Conservation (phyloP, 2,329 filamentous ascomycete species). For the Escovopsis sp. region DNA sequence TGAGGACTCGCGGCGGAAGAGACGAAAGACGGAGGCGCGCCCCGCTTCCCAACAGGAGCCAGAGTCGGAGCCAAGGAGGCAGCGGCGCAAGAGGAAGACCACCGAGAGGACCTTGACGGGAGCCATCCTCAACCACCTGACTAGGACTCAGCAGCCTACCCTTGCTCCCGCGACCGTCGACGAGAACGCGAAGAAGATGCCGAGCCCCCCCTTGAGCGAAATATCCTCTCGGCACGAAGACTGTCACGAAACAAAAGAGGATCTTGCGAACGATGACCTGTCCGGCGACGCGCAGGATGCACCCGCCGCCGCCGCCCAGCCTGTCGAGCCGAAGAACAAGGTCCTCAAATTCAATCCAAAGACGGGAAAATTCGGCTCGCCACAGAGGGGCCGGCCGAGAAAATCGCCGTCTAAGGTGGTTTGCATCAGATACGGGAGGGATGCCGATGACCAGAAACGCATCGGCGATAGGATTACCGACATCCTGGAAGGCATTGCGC, state of each 20-base stretch:
- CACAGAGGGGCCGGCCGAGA: conserved; percentile 36
- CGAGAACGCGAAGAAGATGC: conserved; percentile 3
- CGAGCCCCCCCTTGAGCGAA: conserved; percentile 8
- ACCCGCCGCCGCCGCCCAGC: conserved; percentile 4
- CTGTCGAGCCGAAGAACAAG: conserved; percentile 27
- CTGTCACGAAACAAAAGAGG: conserved; percentile 1
- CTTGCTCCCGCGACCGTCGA: neutral
- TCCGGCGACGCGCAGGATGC: neutral
- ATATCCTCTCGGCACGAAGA: conserved; percentile 1
- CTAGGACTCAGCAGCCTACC: neutral
- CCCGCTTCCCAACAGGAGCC: conserved; percentile 8
- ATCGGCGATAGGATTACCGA: conserved; percentile 46
- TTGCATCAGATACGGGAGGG: conserved; percentile 42
- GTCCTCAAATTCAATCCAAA: conserved; percentile 41
- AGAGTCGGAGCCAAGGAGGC: conserved; percentile 12
- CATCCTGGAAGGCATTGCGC: conserved; percentile 33
- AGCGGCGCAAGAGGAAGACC: conserved; percentile 11
- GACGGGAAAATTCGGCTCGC: conserved; percentile 47
- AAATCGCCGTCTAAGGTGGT: conserved; percentile 27
- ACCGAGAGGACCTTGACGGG: conserved; percentile 5
- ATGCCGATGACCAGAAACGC: conserved; percentile 25
- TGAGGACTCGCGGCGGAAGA: conserved; percentile 23
- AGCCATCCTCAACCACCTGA: conserved; percentile 7
- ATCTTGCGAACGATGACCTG: conserved; percentile 2
- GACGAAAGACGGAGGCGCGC: conserved; percentile 23